Base-by-base conservation (phyloP, 495 filamentous ascomycete species). In the Penicillium lividum region DNA sequence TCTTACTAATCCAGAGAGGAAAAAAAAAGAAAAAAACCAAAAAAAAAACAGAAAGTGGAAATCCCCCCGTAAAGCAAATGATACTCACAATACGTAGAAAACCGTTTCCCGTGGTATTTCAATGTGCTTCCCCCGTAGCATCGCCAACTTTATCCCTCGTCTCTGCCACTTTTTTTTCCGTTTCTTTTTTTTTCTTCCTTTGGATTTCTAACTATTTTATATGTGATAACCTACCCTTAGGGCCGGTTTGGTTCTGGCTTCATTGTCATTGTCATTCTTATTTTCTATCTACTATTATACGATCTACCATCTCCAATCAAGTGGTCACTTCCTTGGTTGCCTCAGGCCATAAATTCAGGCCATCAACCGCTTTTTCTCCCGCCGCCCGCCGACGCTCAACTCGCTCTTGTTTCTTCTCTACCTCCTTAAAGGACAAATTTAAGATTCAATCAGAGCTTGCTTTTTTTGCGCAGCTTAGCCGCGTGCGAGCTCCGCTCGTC, bases 271-370 rank as follows among this genome's bases (percentile, higher is more conserved):
- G 30, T 25, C 28, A 28, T 46, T 22, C 31, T 33, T 7, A 9
- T 25, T 18, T 27, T 10, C 11, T 11, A 7, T 16, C 7, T 40
- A 40, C 38, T 40, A 27, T 27, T 49, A 36, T 36, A 36, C 27
- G 31, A 52, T 27, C n/a, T 38, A 7, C 25, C 53, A 49, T 61
- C 42, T 61, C 50, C 44, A 43, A 43, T 44, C 54, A 59, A 59
- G 64, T 70, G 68, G 65, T 75, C 73, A 74, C 67, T 64, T 34
- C 50, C 52, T 13, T 33, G 7, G 5, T 33, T 66, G 74, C 70
- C 74, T 76, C 65, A 73, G 71, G 74, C 70, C 63, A 52, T 51
- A 42, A 64, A 16, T 40, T 16, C 13, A 40, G 61, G 11, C 42
- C 38, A 40, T 5, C 40, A 58, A 53, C 45, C 43, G 27, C 56